Evolutionary conservation across 2,329 filamentous ascomycete species (phyloP).

Genomic region (Westerdykella ornata): DNA sequence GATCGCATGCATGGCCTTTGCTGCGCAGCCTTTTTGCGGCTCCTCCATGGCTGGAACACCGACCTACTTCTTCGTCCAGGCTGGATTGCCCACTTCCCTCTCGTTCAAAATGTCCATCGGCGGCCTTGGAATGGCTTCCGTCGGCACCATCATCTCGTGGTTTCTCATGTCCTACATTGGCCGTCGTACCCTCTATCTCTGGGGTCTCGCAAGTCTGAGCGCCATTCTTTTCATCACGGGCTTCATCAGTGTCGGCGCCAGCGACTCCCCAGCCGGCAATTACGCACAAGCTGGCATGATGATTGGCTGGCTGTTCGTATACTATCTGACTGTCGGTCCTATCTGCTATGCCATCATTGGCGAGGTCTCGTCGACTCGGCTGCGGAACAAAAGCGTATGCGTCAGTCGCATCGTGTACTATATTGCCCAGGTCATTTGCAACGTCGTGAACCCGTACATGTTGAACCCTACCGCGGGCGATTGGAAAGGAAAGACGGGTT

Average conservation of each 20-base stretch:
- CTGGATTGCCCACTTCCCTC: conserved; percentile 35
- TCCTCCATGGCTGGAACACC: conserved; percentile 18
- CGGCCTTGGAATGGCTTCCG: conserved; percentile 50
- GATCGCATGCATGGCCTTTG: conserved; percentile 50
- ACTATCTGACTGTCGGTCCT: conserved; percentile 77
- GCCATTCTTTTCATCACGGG: conserved; percentile 71
- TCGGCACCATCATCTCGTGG: conserved; percentile 67
- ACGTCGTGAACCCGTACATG: conserved; percentile 61
- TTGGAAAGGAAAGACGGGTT: conserved; percentile 76
- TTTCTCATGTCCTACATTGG: conserved; percentile 69
- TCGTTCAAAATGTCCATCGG: conserved; percentile 44
- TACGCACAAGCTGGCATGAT: conserved; percentile 19
- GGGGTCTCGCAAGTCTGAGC: conserved; percentile 54
- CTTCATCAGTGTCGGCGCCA: conserved; percentile 45
- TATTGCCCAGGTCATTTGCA: conserved; percentile 60
- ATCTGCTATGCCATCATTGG: conserved; percentile 80
- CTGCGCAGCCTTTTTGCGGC: conserved; percentile 33
- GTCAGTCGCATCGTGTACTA: conserved; percentile 67
- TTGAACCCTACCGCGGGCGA: conserved; percentile 56
- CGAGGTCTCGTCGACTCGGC: conserved; percentile 69
- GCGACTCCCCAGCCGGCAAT: conserved; percentile 39
- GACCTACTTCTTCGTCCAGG: conserved; percentile 42
- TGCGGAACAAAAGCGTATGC: conserved; percentile 83
- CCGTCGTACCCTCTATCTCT: conserved; percentile 66
- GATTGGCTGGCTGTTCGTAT: conserved; percentile 52